Conservation (phyloP, 495 filamentous ascomycete species). For the Emericellopsis terricola region DNA sequence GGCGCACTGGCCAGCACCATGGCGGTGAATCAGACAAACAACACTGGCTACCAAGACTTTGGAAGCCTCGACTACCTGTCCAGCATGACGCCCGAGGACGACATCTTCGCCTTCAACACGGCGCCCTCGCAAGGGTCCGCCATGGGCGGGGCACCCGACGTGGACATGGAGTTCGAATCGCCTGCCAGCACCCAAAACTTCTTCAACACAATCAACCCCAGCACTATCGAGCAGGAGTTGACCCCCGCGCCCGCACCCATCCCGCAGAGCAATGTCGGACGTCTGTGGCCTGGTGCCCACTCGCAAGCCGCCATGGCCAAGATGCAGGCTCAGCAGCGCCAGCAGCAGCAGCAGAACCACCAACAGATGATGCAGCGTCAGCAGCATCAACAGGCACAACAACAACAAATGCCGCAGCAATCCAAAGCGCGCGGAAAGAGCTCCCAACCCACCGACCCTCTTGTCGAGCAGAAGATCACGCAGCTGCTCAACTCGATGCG, state of each 20-base stretch:
- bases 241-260: constrained; percentile 12
- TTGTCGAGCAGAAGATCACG: constrained; percentile 72
- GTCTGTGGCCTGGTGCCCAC: constrained; percentile 81
- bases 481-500: constrained; percentile 74
- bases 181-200: constrained; percentile 33
- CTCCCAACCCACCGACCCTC: constrained; percentile 37
- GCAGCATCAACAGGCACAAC: constrained; percentile 22
- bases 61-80: constrained; percentile 31
- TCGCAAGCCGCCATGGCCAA: constrained; percentile 71
- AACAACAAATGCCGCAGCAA: constrained; percentile 14
- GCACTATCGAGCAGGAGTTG: constrained; percentile 39
- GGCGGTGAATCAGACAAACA: constrained; percentile 41
- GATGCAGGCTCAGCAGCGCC: constrained; percentile 52
- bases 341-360: constrained; percentile 27
- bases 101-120: constrained; percentile 41
- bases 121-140: constrained; percentile 25
- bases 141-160: constrained; percentile 31
- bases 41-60: constrained; percentile 31
- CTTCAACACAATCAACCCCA: constrained; percentile 44
- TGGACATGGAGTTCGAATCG: constrained; percentile 44
- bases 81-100: constrained; percentile 25
- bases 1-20: constrained; percentile 56
- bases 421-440: constrained; percentile 25
- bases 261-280: constrained; percentile 38
- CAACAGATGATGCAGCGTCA: constrained; percentile 20